phyloP scores from a whole-genome alignment of 2,329 filamentous ascomycete genomes.

The Colletotrichum sp. region DNA sequence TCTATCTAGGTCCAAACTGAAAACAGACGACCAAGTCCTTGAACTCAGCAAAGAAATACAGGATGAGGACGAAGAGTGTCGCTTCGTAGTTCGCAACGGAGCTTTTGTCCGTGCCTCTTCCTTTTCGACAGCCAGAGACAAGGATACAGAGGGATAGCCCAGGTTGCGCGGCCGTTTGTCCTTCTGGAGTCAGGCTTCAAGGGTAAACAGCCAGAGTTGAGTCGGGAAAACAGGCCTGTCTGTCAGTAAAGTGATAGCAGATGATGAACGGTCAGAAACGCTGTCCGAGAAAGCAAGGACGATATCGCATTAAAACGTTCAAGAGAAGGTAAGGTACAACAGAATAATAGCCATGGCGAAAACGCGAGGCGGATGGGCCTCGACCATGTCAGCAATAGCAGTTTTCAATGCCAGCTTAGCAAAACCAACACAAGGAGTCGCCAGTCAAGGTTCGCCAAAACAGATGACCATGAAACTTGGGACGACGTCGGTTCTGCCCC shows the following conservation, averaged over 20 bases:
- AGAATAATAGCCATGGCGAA: background rate
- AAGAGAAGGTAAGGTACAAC: background rate
- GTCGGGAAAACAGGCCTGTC: background rate
- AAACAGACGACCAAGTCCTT: background rate
- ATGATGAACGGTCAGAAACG: background rate
- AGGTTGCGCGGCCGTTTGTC: background rate
- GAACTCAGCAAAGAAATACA: background rate
- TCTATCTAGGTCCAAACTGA: background rate
- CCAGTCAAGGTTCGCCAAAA: background rate
- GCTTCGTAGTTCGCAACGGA: background rate
- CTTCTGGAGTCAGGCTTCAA: background rate
- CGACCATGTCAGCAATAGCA: background rate
- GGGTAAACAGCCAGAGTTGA: background rate
- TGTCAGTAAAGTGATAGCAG: background rate
- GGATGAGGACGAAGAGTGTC: background rate
- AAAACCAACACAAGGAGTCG: background rate
- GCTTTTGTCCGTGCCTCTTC: background rate
- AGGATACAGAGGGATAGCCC: background rate
- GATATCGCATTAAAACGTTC: background rate
- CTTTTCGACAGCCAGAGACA: no score
- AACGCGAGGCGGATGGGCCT: background rate
- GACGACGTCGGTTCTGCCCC: conserved; percentile 5
- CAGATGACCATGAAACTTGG: background rate
- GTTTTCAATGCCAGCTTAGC: background rate
- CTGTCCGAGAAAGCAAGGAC: background rate